These are phyloP conservation scores for Nyctanthes arbortristis DNA, from an alignment of 257 asterid genomes.

Conservation along the genomic window DNA sequence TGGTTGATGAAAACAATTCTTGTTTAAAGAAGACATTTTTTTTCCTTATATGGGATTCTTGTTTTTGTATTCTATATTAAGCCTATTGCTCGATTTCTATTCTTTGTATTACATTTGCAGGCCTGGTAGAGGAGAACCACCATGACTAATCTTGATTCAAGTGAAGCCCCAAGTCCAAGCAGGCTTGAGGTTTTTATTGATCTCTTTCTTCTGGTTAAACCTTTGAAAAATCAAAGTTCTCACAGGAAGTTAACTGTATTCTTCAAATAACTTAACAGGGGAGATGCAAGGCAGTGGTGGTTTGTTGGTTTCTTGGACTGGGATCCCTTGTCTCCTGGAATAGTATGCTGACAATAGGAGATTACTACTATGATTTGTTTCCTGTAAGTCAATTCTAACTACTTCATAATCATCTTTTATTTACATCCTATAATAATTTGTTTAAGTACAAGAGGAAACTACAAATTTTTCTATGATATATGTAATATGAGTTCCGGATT, in stretches of 20 bases:
- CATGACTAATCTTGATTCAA: conserved; percentile 22
- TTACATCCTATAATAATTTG: too few relatives aligned
- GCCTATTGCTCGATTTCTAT: too few relatives aligned
- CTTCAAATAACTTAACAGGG: conserved; percentile 42
- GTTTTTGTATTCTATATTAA: not conserved
- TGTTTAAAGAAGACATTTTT: not conserved
- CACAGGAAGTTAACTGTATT: not conserved
- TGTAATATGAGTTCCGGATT: too few relatives aligned
- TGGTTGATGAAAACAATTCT: not conserved
- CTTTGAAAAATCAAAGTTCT: not conserved
- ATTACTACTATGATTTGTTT: conserved; percentile 42
- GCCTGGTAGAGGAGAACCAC: not conserved
- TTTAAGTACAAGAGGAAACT: too few relatives aligned
- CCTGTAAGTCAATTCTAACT: conserved; percentile 52
- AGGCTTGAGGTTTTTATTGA: conserved; percentile 40
- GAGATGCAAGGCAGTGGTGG: conserved; percentile 25
- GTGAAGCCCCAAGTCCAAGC: conserved; percentile 26
- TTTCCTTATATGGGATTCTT: not conserved
- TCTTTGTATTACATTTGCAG: too few relatives aligned
- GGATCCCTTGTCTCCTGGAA: conserved; percentile 51
- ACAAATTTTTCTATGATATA: too few relatives aligned
- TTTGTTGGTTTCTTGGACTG: conserved; percentile 48
- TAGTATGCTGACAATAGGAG: conserved; percentile 45
- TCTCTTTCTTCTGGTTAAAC: not conserved
- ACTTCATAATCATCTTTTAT: not conserved